Conservation (phyloP, 345 rosid genomes). For the Citrus trifoliata region DNA sequence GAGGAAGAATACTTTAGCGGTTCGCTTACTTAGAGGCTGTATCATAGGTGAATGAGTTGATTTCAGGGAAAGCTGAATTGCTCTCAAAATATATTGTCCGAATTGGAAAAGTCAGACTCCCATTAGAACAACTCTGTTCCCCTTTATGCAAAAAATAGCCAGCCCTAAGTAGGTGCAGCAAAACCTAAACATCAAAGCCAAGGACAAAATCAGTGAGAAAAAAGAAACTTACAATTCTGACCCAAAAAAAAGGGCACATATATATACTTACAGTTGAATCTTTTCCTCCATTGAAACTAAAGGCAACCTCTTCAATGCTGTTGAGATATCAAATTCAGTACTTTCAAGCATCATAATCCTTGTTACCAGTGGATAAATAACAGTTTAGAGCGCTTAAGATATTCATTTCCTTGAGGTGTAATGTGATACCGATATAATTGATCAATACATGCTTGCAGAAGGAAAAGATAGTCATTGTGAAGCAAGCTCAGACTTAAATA, state of each 20-base stretch:
- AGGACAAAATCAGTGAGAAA: slow-evolving; percentile 15
- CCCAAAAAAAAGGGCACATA: slow-evolving; percentile 1
- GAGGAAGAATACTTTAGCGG: background rate
- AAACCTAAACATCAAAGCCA: slow-evolving; percentile 55
- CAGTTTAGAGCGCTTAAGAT: background rate
- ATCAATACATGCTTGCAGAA: background rate
- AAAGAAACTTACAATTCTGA: slow-evolving; percentile 10
- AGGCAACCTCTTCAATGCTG: slow-evolving; percentile 93
- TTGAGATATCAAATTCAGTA: slow-evolving; percentile 17
- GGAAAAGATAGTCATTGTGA: background rate
- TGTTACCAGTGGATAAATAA: background rate
- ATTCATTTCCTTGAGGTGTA: background rate
- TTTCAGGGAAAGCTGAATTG: slow-evolving; percentile 81
- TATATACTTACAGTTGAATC: slow-evolving; percentile 85
- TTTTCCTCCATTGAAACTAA: slow-evolving; percentile 99
- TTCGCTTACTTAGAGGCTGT: slow-evolving; percentile 63
- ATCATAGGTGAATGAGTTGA: slow-evolving; percentile 85
- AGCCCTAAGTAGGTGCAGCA: slow-evolving; percentile 91
- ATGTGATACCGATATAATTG: background rate
- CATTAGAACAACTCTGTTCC: slow-evolving; percentile 57
- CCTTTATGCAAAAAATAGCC: slow-evolving; percentile 73
- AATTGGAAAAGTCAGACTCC: slow-evolving; percentile 65
- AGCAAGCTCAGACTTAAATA: background rate
- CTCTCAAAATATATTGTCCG: slow-evolving; percentile 92
- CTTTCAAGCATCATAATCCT: slow-evolving; percentile 24